Conservation (phyloP, 1,284 basidiomycete species). For the Athelia psychrophila region DNA sequence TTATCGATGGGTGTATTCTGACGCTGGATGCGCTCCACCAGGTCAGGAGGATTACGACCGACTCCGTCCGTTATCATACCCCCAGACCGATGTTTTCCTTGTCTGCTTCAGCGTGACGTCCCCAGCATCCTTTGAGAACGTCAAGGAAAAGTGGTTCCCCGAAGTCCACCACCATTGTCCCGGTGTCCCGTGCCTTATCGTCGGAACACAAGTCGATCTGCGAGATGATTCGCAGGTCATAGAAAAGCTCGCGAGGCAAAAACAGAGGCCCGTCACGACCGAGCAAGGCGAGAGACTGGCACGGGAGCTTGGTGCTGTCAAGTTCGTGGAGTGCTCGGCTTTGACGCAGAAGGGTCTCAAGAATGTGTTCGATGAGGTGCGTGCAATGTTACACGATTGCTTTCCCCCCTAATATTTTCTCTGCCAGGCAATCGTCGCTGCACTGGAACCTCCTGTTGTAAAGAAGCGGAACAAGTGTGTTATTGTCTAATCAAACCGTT, state of each 20-base stretch:
- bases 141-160: constrained; percentile 99
- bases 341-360: constrained; percentile 99
- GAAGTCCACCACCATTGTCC: constrained; percentile 99
- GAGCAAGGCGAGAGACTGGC: constrained; percentile 95
- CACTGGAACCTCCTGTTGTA: constrained; percentile 92
- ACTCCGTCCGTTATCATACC: constrained; percentile 97
- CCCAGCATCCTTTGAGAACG: constrained; percentile 99
- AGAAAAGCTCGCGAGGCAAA: constrained; percentile 95
- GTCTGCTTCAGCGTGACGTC: constrained; percentile 99
- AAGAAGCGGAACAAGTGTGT: constrained; percentile 84
- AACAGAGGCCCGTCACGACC: constrained; percentile 87
- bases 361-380: constrained; percentile 99
- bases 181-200: constrained; percentile 98
- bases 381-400: constrained; percentile 23
- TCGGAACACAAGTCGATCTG: constrained; percentile 98
- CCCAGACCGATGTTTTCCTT: constrained; percentile 99
- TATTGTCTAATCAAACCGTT: constrained; percentile 60
- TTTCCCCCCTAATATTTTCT: constrained; percentile 5
- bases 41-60: constrained; percentile 99
- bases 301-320: constrained; percentile 94
- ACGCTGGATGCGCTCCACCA: constrained; percentile 27
- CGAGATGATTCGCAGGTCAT: constrained; percentile 91
- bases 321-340: constrained; percentile 99
- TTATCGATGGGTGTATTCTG: constrained; percentile 1
- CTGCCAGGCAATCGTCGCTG: constrained; percentile 92